Percentiles rank a stretch among this genome's conserved stretches.
These are phyloP conservation scores for Leccinum ochraceum DNA, from an alignment of 768 basidiomycete species.

Conservation along the genomic window DNA sequence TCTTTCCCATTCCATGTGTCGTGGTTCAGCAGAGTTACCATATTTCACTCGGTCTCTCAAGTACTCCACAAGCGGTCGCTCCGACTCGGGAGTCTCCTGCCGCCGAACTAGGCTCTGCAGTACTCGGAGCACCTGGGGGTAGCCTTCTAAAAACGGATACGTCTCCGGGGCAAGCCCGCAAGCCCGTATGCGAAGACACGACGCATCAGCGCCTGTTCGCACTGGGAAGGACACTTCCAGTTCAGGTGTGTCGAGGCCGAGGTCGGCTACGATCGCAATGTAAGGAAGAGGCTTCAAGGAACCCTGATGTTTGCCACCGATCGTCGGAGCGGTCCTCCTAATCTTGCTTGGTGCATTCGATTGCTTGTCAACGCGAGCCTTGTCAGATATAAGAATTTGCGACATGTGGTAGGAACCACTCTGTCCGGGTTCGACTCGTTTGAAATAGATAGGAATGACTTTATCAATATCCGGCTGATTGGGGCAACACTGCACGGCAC, in stretches of 20 bases:
- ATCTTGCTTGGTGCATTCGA: not conserved
- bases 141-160: too few species aligned
- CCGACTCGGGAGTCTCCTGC: too few species aligned
- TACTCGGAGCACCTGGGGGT: too few species aligned
- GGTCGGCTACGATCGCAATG: not conserved
- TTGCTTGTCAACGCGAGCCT: not conserved
- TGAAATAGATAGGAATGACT: not conserved
- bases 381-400: not conserved
- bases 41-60: not conserved
- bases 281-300: not conserved
- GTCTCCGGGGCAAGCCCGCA: too few species aligned
- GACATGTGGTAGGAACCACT: not conserved
- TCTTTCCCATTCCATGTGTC: too few species aligned
- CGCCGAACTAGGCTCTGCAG: too few species aligned
- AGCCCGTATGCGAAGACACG: too few species aligned
- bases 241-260: not conserved
- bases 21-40: too few species aligned
- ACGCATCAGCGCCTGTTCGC: too few species aligned
- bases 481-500: not conserved
- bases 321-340: not conserved
- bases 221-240: not conserved
- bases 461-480: not conserved
- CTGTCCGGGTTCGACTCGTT: not conserved
- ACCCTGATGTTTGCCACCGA: not conserved
- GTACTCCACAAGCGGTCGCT: not conserved